These are phyloP conservation scores for Wallacemonas rigidus DNA, from an alignment of 208 protist species.

Conservation along the genomic window DNA sequence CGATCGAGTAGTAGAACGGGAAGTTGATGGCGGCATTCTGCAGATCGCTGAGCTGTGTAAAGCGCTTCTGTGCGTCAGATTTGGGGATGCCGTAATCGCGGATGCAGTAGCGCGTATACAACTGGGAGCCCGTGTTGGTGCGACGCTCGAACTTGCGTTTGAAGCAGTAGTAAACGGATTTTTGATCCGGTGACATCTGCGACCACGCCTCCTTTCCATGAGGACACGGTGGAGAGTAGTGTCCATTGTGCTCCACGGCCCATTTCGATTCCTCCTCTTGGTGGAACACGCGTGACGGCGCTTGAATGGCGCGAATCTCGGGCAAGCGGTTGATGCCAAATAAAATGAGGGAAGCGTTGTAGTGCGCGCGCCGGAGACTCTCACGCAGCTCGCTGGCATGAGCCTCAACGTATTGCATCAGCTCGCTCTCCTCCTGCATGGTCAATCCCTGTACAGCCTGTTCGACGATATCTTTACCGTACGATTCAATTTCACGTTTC, in stretches of 20 bases:
- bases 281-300: constrained; percentile 31
- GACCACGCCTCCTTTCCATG: constrained; percentile 22
- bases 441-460: constrained; percentile 35
- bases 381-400: constrained; percentile 22
- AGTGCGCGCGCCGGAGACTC: constrained; percentile 37
- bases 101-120: constrained; percentile 62
- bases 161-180: constrained; percentile 61
- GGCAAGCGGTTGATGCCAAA: constrained; percentile 49
- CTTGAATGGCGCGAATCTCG: constrained; percentile 61
- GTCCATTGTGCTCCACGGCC: constrained; percentile 40
- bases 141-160: constrained; percentile 22
- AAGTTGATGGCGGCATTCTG: constrained; percentile 81
- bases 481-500: constrained; percentile 15
- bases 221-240: constrained; percentile 25
- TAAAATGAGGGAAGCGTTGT: constrained; percentile 58
- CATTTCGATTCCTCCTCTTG: constrained; percentile 31
- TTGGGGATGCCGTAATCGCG: constrained; percentile 77
- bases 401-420: constrained; percentile 27
- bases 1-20: constrained; percentile 74
- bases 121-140: constrained; percentile 45
- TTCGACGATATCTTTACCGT: constrained; percentile 25
- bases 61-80: constrained; percentile 42
- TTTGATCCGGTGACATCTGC: constrained; percentile 45
- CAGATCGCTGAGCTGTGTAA: constrained; percentile 51
- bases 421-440: constrained; percentile 32